Percentiles rank a stretch among this genome's conserved stretches.
phyloP scores from a whole-genome alignment of 177 flowering plant genomes.

The Vitis hybrid region DNA sequence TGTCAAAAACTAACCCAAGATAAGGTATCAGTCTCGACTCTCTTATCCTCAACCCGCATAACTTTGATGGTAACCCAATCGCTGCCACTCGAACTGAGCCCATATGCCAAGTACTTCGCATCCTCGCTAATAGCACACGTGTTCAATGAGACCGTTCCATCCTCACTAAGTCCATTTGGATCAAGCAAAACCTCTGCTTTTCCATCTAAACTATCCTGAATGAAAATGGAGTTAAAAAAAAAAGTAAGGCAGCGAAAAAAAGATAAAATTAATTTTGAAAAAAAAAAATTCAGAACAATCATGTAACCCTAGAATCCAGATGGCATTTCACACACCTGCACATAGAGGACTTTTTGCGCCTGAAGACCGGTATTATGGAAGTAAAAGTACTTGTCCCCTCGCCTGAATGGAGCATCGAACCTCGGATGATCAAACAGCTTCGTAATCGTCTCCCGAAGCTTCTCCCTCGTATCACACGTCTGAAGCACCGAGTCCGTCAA shows the following conservation, averaged over 20 bases:
- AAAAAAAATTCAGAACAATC: not conserved
- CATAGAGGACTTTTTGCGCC: slow-evolving; percentile 79
- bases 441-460: slow-evolving; percentile 66
- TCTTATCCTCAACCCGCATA: slow-evolving; percentile 72
- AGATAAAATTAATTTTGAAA: not conserved
- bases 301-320: not conserved
- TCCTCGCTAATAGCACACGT: slow-evolving; percentile 64
- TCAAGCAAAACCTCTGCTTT: slow-evolving; percentile 85
- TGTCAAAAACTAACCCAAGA: slow-evolving; percentile 65
- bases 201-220: slow-evolving; percentile 80
- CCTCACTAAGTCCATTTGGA: slow-evolving; percentile 88
- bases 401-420: slow-evolving; percentile 59
- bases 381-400: slow-evolving; percentile 81
- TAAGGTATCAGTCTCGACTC: slow-evolving; percentile 60
- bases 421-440: slow-evolving; percentile 76
- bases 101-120: slow-evolving; percentile 89
- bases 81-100: slow-evolving; percentile 90
- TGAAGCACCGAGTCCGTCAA: slow-evolving; percentile 61
- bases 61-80: slow-evolving; percentile 96
- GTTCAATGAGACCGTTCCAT: slow-evolving; percentile 86
- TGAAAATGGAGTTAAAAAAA: not conserved
- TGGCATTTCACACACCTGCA: slow-evolving; percentile 56
- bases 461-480: slow-evolving; percentile 69
- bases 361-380: slow-evolving; percentile 93
- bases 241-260: not conserved